Evolutionary conservation across 2,329 filamentous ascomycete species (phyloP).

Genomic region (Periconia sp.): DNA sequence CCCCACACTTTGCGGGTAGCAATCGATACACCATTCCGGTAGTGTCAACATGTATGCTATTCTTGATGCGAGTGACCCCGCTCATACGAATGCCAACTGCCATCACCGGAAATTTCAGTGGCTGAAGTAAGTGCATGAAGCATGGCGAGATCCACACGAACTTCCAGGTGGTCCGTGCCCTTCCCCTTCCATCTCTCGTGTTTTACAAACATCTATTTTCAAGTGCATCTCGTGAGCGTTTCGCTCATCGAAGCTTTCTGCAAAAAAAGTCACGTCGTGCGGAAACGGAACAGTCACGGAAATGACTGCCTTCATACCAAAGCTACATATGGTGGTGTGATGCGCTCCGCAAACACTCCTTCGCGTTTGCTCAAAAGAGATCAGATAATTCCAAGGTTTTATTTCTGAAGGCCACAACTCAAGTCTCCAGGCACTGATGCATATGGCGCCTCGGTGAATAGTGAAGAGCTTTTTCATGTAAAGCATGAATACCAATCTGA

Average conservation of each 20-base stretch:
- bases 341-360: too few species aligned
- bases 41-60: not conserved
- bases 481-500: slow-evolving; percentile 10
- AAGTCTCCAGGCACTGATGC: not conserved
- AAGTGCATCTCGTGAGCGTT: not conserved
- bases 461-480: not conserved
- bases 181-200: slow-evolving; percentile 21
- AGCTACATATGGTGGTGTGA: too few species aligned
- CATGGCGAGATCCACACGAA: slow-evolving; percentile 19
- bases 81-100: not conserved
- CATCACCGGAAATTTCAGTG: slow-evolving; percentile 25
- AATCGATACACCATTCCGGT: slow-evolving; percentile 6
- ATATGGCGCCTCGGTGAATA: not conserved
- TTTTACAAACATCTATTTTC: not conserved
- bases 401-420: not conserved
- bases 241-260: not conserved
- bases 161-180: slow-evolving; percentile 22
- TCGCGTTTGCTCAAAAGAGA: too few species aligned
- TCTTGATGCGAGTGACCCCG: not conserved
- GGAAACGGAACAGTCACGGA: not conserved
- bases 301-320: not conserved
- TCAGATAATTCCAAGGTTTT: too few species aligned
- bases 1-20: slow-evolving; percentile 4
- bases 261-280: not conserved
- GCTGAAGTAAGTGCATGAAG: slow-evolving; percentile 17